Base-by-base conservation (phyloP, 2,329 filamentous ascomycete species). In the Fusarium sp. region DNA sequence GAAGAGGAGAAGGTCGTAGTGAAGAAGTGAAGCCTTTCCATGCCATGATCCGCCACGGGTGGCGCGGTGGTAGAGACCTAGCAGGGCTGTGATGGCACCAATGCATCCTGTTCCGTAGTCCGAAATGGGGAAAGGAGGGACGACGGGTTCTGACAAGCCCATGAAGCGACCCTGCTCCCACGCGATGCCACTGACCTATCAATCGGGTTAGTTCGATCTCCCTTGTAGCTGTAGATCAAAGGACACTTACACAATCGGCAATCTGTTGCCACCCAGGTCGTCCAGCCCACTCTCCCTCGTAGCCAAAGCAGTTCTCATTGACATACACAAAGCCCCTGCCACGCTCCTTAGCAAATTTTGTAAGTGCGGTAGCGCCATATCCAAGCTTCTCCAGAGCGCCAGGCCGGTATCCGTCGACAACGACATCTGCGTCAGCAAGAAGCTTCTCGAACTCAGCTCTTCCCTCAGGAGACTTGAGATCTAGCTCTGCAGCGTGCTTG, bases 181-280 rank as follows among this genome's bases (percentile, higher is more conserved):
- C 0, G 88, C 88, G 5, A 89, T 81, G 8, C 88, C 88, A 13
- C 87, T 81, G 17, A 81, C 90, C 87, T 79, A 86, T 58, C 17
- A 6, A 3, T 10, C 17, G 5, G 29, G 54, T 55, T 50, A 59
- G 47, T n/a, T 22, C 11, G 13, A 13, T 7, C 6, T 29, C 22
- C 2, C 10, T 17, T 6, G 14, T 20, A 33, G 3, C 3, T 17
- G 5, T 3, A 53, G 15, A 4, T 10, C 12, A 9, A 15, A 1
- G 1, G 31, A 22, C 12, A 75, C 80, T 68, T 73, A 83, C 90
- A 49, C 81, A 91, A 77, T 93, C 91, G 20, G 90, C 90, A 72
- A 92, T 92, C 73, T 92, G 90, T 76, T 92, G 91, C 91, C 91
- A 93, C 11, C 91, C 91, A 9, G 90, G 87, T 7, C 91, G 84